A percentile compares a stretch with the other conserved stretches of the same genome.
These are phyloP conservation scores for Coemansia sp. DNA, from an alignment of 192 early-diverging fungal genomes.

Conservation along the genomic window DNA sequence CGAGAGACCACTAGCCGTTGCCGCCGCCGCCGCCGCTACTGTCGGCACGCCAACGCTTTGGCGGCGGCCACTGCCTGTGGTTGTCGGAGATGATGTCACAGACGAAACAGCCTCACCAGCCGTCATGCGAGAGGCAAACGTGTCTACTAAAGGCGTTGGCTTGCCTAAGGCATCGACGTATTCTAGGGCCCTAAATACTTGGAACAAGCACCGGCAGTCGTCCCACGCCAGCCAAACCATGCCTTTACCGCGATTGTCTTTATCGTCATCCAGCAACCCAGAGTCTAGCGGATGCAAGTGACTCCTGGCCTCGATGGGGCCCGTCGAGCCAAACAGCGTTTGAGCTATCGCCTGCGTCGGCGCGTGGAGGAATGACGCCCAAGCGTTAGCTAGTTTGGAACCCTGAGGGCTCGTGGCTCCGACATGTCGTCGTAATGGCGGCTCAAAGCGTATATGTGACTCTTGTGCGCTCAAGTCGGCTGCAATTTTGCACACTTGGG, in stretches of 20 bases:
- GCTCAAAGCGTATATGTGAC: conserved; percentile 17
- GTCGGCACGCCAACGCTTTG: background rate
- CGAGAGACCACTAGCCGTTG: background rate
- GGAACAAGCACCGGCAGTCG: conserved; percentile 38
- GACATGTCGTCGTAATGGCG: conserved; percentile 10
- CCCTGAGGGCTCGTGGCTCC: background rate
- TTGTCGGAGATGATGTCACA: background rate
- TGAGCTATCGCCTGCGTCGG: conserved; percentile 33
- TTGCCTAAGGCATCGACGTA: conserved; percentile 38
- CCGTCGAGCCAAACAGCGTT: conserved; percentile 16
- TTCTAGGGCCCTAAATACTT: conserved; percentile 36
- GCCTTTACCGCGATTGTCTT: background rate
- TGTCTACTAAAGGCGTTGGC: conserved; percentile 45
- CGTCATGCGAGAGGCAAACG: conserved; percentile 38
- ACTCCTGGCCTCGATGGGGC: background rate
- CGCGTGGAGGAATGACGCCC: conserved; percentile 29
- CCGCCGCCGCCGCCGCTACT: background rate
- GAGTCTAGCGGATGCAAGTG: conserved; percentile 22
- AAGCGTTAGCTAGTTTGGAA: conserved; percentile 26
- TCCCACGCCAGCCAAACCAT: conserved; percentile 52
- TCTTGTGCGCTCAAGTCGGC: conserved; percentile 27
- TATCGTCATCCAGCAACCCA: conserved; percentile 5
- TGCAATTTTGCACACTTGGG: conserved; percentile 41
- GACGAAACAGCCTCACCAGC: conserved; percentile 24
- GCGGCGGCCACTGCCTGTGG: background rate